Base-by-base conservation (phyloP, 148 eudicot species). In the Dysphania ambrosioides region DNA sequence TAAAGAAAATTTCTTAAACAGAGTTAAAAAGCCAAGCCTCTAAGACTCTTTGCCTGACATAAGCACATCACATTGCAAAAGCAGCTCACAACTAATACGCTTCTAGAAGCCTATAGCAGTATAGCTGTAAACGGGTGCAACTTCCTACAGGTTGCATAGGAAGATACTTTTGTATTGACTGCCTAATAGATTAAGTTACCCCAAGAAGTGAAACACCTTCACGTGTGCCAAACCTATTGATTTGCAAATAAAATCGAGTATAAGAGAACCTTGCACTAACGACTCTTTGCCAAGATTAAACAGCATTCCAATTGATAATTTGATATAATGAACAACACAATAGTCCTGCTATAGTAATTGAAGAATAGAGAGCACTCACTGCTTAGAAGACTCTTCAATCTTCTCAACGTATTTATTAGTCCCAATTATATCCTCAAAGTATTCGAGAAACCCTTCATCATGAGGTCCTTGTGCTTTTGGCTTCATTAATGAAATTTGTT, bases 401-500 rank as follows among this genome's bases (percentile, higher is more conserved):
- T 85, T 92, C 78, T 95, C 97, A 36, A 95, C 96, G 75, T 95
- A 92, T 92, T 95, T 92, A 81, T 85, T 83, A 24, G 98, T 93
- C 44, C 81, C 81, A 11, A 78, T 72, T 57, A 94, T 91, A 79
- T 93, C 97, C 83, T 91, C 94, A 15, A 91, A 84, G 78, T 93
- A 93, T 84, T 93, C 98, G 62, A 93, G 91, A 82, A 93, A 93
- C 49, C 97, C 97, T 82, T 87, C 97, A 79, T 93, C 98, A 74
- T 89, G 92, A 27, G 97, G 92, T 49, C 94, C 98, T 83, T 89
- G 94, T 67, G 94, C 91, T 86, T 89, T 93, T 3, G 94, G 97
- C 87, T 91, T 93, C 98, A 93, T 93, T 74, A 91, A 76, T 38
- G 98, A 93, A 74, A 91, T 91, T 78, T 91, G 97, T 82, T 91